phyloP scores from a whole-genome alignment of 768 basidiomycete species.

The Russula sp. region DNA sequence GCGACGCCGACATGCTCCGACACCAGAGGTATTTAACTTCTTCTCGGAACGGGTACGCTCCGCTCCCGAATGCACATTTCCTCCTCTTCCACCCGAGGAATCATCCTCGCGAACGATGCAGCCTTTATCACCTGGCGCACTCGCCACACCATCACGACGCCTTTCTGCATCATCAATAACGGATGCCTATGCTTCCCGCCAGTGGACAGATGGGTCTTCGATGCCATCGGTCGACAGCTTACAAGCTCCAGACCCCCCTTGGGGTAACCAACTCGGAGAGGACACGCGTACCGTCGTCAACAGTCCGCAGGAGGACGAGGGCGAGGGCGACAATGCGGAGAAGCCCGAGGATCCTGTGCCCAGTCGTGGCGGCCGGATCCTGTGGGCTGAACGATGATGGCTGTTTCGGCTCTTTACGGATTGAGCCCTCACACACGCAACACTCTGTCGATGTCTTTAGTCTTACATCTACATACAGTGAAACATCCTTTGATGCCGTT shows the following conservation, averaged over 20 bases:
- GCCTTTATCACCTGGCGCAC: constrained; percentile 1
- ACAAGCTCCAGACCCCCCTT: neutral
- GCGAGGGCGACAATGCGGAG: constrained; percentile 24
- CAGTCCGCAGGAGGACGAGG: constrained; percentile 7
- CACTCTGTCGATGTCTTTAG: neutral
- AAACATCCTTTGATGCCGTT: neutral
- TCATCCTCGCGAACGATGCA: constrained; percentile 1
- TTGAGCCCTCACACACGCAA: neutral
- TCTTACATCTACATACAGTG: neutral
- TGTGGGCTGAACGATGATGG: constrained; percentile 24
- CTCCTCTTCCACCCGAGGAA: neutral
- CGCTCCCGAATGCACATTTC: constrained; percentile 23
- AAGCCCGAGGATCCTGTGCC: constrained; percentile 22
- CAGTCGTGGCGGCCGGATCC: constrained; percentile 4
- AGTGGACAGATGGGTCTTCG: constrained; percentile 14
- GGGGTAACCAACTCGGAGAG: constrained; percentile 1
- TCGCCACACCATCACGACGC: neutral
- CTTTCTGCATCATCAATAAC: constrained; percentile 8
- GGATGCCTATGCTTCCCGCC: constrained; percentile 3
- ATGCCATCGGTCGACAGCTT: constrained; percentile 3
- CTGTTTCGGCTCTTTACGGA: neutral
- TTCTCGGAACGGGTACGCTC: constrained; percentile 25
- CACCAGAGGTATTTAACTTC: constrained; percentile 22
- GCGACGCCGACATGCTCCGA: constrained; percentile 3
- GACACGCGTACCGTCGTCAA: neutral